A percentile compares a stretch with the other conserved stretches of the same genome.
Evolutionary conservation across 106 monocot genomes (phyloP).

Genomic region (Cymbidium sinense): DNA sequence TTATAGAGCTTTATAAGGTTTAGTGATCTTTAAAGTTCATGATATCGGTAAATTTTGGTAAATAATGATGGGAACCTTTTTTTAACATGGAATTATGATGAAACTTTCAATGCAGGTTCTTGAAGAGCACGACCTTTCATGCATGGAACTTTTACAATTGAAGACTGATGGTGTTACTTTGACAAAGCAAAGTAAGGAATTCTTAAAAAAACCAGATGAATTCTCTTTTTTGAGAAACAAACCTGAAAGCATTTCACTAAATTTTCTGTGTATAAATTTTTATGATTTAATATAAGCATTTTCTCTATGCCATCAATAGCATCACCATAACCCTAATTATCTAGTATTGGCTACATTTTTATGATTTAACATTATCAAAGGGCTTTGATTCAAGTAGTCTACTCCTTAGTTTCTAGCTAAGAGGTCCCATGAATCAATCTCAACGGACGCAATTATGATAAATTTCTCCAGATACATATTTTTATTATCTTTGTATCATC

Average conservation of each 20-base stretch:
- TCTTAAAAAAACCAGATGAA: neutral
- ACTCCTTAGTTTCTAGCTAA: no score
- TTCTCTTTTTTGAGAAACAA: neutral
- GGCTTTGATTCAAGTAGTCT: no score
- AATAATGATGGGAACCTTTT: neutral
- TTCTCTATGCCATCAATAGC: neutral
- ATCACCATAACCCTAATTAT: neutral
- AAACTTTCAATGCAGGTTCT: constrained; percentile 54
- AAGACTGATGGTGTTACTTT: constrained; percentile 70
- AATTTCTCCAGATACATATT: no score
- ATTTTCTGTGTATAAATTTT: neutral
- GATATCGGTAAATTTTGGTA: neutral
- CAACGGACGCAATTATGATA: no score
- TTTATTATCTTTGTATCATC: no score
- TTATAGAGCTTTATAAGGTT: constrained; percentile 86
- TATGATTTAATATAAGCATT: neutral
- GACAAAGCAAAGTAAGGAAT: constrained; percentile 65
- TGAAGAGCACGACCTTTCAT: constrained; percentile 72
- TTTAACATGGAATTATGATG: neutral
- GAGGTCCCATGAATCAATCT: no score
- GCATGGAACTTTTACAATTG: constrained; percentile 68
- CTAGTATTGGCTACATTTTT: no score
- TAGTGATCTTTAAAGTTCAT: neutral
- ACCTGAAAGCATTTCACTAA: neutral
- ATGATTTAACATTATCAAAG: no score